These are phyloP conservation scores for Penicillium sp. DNA, from an alignment of 2,329 filamentous ascomycete genomes.

Conservation along the genomic window DNA sequence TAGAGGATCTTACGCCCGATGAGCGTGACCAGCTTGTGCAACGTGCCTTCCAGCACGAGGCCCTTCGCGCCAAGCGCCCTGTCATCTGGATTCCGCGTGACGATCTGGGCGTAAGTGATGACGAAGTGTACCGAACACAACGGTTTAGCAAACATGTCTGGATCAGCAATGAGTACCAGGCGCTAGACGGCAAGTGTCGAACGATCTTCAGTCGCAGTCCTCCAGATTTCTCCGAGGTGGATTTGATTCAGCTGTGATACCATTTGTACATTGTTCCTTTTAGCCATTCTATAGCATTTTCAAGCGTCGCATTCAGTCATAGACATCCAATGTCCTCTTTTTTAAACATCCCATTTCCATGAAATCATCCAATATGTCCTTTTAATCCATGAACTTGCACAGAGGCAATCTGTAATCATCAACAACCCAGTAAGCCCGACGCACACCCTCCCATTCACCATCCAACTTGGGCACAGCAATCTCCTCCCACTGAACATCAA, in stretches of 20 bases:
- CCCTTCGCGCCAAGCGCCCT: slow-evolving; percentile 77
- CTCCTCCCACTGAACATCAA: slow-evolving; percentile 84
- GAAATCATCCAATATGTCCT: not conserved
- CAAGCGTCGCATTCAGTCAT: slow-evolving; percentile 23
- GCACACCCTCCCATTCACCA: slow-evolving; percentile 83
- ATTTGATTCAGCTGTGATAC: slow-evolving; percentile 72
- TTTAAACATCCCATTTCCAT: not conserved
- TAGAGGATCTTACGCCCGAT: slow-evolving; percentile 88
- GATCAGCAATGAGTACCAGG: slow-evolving; percentile 91
- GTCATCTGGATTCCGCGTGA: slow-evolving; percentile 94
- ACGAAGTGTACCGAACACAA: slow-evolving; percentile 78
- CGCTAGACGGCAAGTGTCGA: slow-evolving; percentile 75
- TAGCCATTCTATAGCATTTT: slow-evolving; percentile 21
- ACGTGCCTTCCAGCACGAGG: slow-evolving; percentile 86
- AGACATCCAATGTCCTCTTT: slow-evolving; percentile 15
- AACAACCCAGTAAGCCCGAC: slow-evolving; percentile 85
- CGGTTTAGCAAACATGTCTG: slow-evolving; percentile 76
- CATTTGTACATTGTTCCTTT: slow-evolving; percentile 14
- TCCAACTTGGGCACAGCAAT: slow-evolving; percentile 71
- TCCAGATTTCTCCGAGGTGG: slow-evolving; percentile 84
- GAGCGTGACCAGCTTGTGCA: slow-evolving; percentile 82
- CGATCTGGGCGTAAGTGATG: slow-evolving; percentile 83
- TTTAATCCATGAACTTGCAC: slow-evolving; percentile 40
- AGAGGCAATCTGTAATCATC: slow-evolving; percentile 52
- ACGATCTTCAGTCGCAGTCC: slow-evolving; percentile 83